Conservation (phyloP, 2,329 filamentous ascomycete species). For the Acephala macrosclerotiorum region DNA sequence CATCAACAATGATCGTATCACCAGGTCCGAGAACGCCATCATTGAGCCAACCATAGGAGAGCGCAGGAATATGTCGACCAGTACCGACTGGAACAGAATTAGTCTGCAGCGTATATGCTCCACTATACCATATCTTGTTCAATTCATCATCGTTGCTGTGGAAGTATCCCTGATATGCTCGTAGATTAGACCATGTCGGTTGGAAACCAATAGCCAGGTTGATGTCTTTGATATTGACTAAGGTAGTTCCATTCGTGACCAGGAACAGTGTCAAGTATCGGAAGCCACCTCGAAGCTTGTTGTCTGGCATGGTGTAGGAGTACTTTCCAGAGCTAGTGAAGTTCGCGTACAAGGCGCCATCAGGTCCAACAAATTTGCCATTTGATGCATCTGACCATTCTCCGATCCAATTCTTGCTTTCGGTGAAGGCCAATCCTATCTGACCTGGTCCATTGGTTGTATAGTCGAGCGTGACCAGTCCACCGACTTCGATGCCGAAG, state of each 20-base stretch:
- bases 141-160: slow-evolving; percentile 56
- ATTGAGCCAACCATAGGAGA: slow-evolving; percentile 48
- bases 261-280: slow-evolving; percentile 59
- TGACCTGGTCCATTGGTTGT: slow-evolving; percentile 47
- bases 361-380: slow-evolving; percentile 53
- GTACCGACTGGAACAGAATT: slow-evolving; percentile 42
- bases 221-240: slow-evolving; percentile 41
- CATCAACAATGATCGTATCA: slow-evolving; percentile 51
- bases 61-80: slow-evolving; percentile 43
- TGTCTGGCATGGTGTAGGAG: slow-evolving; percentile 52
- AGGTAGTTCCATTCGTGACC: slow-evolving; percentile 41
- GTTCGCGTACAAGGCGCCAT: slow-evolving; percentile 56
- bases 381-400: slow-evolving; percentile 58
- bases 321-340: slow-evolving; percentile 46
- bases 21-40: slow-evolving; percentile 43
- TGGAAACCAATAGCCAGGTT: slow-evolving; percentile 49
- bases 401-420: slow-evolving; percentile 56
- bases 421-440: slow-evolving; percentile 56
- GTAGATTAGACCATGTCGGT: slow-evolving; percentile 51
- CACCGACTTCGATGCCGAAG: slow-evolving; percentile 66
- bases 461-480: slow-evolving; percentile 51
- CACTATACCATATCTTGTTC: slow-evolving; percentile 60
- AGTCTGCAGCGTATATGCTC: slow-evolving; percentile 53
- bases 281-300: slow-evolving; percentile 58
- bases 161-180: slow-evolving; percentile 62